Percentiles rank a stretch among this genome's conserved stretches.
These are phyloP conservation scores for Tephrocybe sp. DNA, from an alignment of 768 basidiomycete species.

Conservation along the genomic window DNA sequence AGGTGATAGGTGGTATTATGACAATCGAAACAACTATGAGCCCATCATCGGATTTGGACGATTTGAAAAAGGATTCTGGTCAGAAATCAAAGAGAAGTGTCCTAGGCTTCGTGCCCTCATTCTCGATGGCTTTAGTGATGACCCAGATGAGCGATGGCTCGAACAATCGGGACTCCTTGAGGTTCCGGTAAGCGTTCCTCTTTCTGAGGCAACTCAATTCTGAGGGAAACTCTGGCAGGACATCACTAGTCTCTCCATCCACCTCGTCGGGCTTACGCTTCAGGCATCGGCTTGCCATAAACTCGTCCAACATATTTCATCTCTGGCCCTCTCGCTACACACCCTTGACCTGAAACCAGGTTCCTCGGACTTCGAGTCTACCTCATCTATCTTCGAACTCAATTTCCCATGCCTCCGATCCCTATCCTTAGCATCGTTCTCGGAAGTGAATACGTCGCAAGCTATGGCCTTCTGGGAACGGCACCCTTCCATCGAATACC, in stretches of 20 bases:
- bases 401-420: background rate
- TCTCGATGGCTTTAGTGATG: background rate
- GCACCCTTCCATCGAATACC: conserved; percentile 10
- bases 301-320: background rate
- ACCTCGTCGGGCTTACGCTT: background rate
- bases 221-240: background rate
- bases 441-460: background rate
- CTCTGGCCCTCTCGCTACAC: conserved; percentile 3
- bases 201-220: background rate
- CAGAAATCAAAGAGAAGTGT: conserved; percentile 1
- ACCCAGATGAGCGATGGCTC: background rate
- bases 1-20: background rate
- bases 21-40: no score
- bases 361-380: background rate
- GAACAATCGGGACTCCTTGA: background rate
- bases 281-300: background rate
- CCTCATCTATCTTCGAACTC: background rate
- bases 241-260: conserved; percentile 2
- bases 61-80: background rate
- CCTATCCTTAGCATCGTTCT: background rate
- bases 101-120: background rate
- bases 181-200: background rate
- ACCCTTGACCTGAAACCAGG: background rate
- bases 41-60: background rate
- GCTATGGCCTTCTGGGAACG: conserved; percentile 16